phyloP scores from a whole-genome alignment of 495 filamentous ascomycete species.

The Pyrenopolyporus hunteri region DNA sequence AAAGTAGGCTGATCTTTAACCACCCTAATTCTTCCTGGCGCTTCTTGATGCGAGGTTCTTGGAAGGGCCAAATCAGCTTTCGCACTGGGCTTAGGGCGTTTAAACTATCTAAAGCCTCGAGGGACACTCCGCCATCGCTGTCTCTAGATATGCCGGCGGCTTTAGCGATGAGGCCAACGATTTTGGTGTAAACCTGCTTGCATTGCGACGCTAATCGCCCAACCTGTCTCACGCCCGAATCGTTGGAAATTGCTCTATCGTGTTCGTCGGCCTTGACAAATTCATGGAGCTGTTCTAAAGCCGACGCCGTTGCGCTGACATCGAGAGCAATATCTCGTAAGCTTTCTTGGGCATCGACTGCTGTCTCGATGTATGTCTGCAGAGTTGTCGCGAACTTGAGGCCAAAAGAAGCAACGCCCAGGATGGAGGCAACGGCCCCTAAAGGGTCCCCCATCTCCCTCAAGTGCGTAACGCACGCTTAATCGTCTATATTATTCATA shows the following conservation, averaged over 20 bases:
- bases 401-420: constrained; percentile 28
- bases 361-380: constrained; percentile 21
- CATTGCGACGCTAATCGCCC: constrained; percentile 25
- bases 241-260: constrained; percentile 13
- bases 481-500: not conserved
- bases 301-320: constrained; percentile 28
- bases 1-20: constrained; percentile 27
- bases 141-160: constrained; percentile 11
- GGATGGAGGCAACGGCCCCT: constrained; percentile 18
- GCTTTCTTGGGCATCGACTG: constrained; percentile 11
- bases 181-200: constrained; percentile 27
- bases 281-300: constrained; percentile 25
- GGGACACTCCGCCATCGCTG: constrained; percentile 5
- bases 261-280: constrained; percentile 7
- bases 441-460: constrained; percentile 20
- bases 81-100: constrained; percentile 1
- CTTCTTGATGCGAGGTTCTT: constrained; percentile 22
- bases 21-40: constrained; percentile 21
- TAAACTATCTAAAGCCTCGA: constrained; percentile 1
- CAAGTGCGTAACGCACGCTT: not conserved
- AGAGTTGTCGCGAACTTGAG: constrained; percentile 31
- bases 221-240: constrained; percentile 26
- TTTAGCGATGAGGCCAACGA: constrained; percentile 26
- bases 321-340: constrained; percentile 20
- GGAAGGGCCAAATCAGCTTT: constrained; percentile 26